Conservation (phyloP, 164 flowering plant species). For the Dillenia suffruticosa region DNA sequence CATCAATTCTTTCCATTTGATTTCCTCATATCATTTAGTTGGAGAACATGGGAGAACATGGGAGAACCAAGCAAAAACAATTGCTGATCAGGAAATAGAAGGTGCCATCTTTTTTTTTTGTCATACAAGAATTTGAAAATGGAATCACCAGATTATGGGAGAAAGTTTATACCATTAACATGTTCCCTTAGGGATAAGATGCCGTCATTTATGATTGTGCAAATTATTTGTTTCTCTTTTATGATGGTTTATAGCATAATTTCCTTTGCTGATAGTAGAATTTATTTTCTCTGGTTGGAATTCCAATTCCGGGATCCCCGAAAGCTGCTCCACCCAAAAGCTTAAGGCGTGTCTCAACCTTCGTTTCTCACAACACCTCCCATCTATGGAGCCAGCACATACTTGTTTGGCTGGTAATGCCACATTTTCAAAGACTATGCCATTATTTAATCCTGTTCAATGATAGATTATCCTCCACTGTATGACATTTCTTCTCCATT, state of each 20-base stretch:
- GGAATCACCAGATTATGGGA: no score
- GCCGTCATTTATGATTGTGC: slow-evolving; percentile 7
- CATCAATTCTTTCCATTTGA: neutral
- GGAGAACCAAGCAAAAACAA: slow-evolving; percentile 65
- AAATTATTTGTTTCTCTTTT: neutral
- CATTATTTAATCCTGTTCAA: no score
- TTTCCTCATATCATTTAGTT: slow-evolving; percentile 73
- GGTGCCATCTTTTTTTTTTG: no score
- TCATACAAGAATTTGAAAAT: no score
- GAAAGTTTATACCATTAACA: no score
- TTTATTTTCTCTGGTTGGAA: neutral
- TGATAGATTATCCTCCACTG: no score
- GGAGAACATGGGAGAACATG: slow-evolving; percentile 87
- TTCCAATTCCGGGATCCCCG: slow-evolving; percentile 21
- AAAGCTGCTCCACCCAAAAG: slow-evolving; percentile 15
- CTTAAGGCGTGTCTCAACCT: slow-evolving; percentile 54
- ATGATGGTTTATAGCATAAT: neutral
- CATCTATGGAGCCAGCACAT: slow-evolving; percentile 85
- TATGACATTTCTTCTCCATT: no score
- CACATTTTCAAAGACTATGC: neutral
- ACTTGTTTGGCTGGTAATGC: slow-evolving; percentile 79
- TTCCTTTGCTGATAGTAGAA: neutral
- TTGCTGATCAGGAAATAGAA: slow-evolving; percentile 32
- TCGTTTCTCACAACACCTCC: slow-evolving; percentile 58
- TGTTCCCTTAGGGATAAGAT: no score